Conservation (phyloP, 2,329 filamentous ascomycete species). For the Neofusicoccum umdonicola region DNA sequence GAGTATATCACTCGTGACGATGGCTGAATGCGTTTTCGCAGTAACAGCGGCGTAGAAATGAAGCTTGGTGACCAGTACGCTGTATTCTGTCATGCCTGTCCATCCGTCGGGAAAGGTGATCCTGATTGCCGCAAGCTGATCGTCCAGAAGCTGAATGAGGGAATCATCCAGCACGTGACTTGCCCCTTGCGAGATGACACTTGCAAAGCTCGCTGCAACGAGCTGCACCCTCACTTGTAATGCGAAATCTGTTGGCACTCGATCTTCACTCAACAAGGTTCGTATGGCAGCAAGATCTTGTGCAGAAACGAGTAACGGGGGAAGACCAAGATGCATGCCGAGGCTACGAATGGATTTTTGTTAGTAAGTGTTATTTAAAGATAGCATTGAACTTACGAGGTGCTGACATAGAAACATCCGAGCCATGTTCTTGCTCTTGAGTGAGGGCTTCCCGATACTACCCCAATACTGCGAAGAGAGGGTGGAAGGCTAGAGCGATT, state of each 20-base stretch:
- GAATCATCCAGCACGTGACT: slow-evolving; percentile 23
- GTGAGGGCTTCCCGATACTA: slow-evolving; percentile 20
- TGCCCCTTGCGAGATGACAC: slow-evolving; percentile 22
- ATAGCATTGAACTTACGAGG: slow-evolving; percentile 20
- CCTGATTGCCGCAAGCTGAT: slow-evolving; percentile 24
- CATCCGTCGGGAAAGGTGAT: slow-evolving; percentile 21
- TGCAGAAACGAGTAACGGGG: too few relatives aligned
- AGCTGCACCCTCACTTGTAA: slow-evolving; percentile 27
- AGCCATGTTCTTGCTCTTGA: slow-evolving; percentile 26
- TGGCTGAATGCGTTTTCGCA: too few relatives aligned
- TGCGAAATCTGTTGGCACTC: slow-evolving; percentile 23
- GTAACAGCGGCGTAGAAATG: too few relatives aligned
- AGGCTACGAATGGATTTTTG: too few relatives aligned
- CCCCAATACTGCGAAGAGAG: slow-evolving; percentile 23
- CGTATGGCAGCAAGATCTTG: too few relatives aligned
- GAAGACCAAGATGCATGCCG: too few relatives aligned
- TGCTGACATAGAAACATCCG: slow-evolving; percentile 23
- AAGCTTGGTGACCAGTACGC: too few relatives aligned
- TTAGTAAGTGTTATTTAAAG: not conserved
- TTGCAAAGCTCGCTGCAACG: slow-evolving; percentile 24
- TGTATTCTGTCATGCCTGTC: slow-evolving; percentile 21
- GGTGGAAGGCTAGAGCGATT: slow-evolving; percentile 22
- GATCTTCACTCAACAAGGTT: slow-evolving; percentile 5
- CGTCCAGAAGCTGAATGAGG: slow-evolving; percentile 24
- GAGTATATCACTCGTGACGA: too few relatives aligned